These are phyloP conservation scores for Micractinium sp. DNA, from an alignment of 139 green algal genomes.

Conservation along the genomic window DNA sequence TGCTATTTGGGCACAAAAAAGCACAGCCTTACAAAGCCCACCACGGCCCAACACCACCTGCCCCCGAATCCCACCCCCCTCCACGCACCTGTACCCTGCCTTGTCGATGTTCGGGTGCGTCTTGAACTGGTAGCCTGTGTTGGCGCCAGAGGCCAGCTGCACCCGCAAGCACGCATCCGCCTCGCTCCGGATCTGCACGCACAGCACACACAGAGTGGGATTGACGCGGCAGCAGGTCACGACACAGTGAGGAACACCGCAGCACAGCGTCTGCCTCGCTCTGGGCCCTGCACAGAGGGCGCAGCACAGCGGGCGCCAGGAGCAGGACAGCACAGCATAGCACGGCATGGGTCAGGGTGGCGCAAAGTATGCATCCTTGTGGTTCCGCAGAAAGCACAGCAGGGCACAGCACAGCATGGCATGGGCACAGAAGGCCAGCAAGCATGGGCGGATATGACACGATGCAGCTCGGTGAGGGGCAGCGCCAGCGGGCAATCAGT, in stretches of 20 bases:
- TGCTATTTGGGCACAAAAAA: background rate
- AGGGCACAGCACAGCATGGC: background rate
- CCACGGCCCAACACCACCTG: no score
- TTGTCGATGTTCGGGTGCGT: constrained; percentile 99
- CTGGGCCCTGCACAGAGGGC: no score
- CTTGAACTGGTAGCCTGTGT: constrained; percentile 98
- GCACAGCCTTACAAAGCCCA: background rate
- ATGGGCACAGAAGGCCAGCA: no score
- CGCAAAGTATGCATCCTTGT: background rate
- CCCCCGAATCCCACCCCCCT: no score
- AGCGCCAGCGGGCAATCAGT: no score
- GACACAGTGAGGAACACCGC: background rate
- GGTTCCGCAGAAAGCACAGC: background rate
- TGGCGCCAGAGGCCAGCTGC: constrained; percentile 48
- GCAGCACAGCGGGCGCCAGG: no score
- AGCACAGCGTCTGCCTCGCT: background rate
- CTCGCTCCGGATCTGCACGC: constrained; percentile 54
- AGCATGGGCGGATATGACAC: no score
- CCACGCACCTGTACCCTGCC: constrained; percentile 66
- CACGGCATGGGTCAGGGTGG: background rate
- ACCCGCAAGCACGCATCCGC: constrained; percentile 82
- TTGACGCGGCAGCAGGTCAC: background rate
- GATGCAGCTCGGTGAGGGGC: no score
- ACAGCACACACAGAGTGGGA: background rate
- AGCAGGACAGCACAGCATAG: background rate